phyloP scores from a whole-genome alignment of 352 stramenopile species.

The Phytophthora hybrid region DNA sequence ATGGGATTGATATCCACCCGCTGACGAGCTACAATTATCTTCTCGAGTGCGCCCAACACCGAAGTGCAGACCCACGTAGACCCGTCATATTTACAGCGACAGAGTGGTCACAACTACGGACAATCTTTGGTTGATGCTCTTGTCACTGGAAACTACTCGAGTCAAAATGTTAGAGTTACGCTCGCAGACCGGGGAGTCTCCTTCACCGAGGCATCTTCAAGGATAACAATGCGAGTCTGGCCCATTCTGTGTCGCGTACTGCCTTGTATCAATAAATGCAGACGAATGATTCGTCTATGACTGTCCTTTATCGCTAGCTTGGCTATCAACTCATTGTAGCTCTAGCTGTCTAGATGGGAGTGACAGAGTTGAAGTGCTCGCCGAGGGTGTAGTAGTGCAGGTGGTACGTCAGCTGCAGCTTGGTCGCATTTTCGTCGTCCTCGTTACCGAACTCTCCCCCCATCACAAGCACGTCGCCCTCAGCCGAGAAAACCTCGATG shows the following conservation, averaged over 20 bases:
- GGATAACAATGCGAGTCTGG: too few relatives aligned
- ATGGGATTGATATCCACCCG: slow-evolving; percentile 45
- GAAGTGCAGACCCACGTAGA: slow-evolving; percentile 1
- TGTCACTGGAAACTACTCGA: too few relatives aligned
- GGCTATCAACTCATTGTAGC: background rate
- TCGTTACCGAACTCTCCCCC: slow-evolving; percentile 76
- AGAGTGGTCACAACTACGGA: slow-evolving; percentile 35
- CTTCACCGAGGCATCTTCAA: too few relatives aligned
- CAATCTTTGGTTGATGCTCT: background rate
- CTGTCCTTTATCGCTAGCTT: background rate
- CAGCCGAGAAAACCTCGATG: slow-evolving; percentile 94
- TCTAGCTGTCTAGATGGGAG: slow-evolving; percentile 10
- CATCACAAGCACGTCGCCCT: slow-evolving; percentile 91
- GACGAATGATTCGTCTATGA: too few relatives aligned
- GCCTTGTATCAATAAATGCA: too few relatives aligned
- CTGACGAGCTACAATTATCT: slow-evolving; percentile 28
- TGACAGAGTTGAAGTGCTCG: slow-evolving; percentile 99
- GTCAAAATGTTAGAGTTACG: too few relatives aligned
- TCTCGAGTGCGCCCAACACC: slow-evolving; percentile 17
- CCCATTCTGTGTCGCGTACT: too few relatives aligned
- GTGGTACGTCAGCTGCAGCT: slow-evolving; percentile 95
- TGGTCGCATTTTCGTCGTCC: slow-evolving; percentile 41
- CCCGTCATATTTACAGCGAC: slow-evolving; percentile 36
- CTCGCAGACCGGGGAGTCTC: too few relatives aligned
- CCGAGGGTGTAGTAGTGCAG: slow-evolving; percentile 98